Evolutionary conservation across 2,329 filamentous ascomycete species (phyloP).

Genomic region (Pseudogymnoascus pannorum): DNA sequence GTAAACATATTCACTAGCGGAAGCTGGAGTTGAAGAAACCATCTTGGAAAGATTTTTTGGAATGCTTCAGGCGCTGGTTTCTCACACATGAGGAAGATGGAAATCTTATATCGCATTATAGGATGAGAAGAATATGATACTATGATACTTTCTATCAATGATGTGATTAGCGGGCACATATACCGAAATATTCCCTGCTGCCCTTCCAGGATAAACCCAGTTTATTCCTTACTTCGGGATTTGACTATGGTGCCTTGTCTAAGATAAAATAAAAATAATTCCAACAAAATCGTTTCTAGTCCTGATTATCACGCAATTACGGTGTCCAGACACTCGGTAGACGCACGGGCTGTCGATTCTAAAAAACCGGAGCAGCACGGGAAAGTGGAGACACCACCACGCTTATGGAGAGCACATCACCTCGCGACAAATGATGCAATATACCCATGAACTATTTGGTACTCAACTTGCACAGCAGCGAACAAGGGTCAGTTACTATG

Average conservation of each 20-base stretch:
- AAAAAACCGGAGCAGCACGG: background rate
- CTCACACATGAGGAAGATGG: background rate
- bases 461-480: background rate
- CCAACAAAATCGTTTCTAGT: too few species aligned
- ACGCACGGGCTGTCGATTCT: background rate
- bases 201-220: background rate
- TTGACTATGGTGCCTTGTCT: background rate
- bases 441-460: background rate
- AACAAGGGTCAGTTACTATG: background rate
- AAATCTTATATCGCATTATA: conserved; percentile 1
- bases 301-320: background rate
- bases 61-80: background rate
- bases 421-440: conserved; percentile 6
- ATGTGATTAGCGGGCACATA: background rate
- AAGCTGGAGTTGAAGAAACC: background rate
- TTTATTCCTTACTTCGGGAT: background rate
- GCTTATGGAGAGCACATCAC: conserved; percentile 5
- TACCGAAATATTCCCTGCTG: background rate
- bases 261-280: background rate
- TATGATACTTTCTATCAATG: background rate
- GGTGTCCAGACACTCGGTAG: background rate
- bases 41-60: background rate
- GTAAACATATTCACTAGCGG: conserved; percentile 1
- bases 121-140: conserved; percentile 1
- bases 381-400: background rate